A percentile compares a stretch with the other conserved stretches of the same genome.
phyloP scores from a whole-genome alignment of 2,329 filamentous ascomycete genomes.

The Xylaria sp. region DNA sequence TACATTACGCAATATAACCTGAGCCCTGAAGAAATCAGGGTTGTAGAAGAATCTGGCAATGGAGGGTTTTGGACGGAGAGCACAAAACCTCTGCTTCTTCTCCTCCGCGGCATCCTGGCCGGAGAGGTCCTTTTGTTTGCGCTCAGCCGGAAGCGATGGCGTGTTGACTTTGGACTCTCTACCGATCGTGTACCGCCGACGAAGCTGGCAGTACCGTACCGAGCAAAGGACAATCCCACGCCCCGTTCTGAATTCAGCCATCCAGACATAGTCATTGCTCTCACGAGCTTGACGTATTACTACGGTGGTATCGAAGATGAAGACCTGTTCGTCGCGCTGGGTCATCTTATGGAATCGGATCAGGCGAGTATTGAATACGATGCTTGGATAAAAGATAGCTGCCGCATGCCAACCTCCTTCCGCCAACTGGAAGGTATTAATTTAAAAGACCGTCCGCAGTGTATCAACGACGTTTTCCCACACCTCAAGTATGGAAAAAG shows the following conservation, averaged over 20 bases:
- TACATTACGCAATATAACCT: constrained; percentile 58
- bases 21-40: constrained; percentile 42
- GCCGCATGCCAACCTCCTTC: constrained; percentile 51
- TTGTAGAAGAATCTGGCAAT: constrained; percentile 49
- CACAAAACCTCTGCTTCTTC: constrained; percentile 51
- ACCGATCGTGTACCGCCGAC: constrained; percentile 52
- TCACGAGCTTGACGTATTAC: constrained; percentile 67
- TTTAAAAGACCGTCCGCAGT: constrained; percentile 62
- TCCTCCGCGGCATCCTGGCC: constrained; percentile 66
- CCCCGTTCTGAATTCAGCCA: constrained; percentile 70
- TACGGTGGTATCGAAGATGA: constrained; percentile 63
- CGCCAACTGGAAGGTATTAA: constrained; percentile 64
- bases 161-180: constrained; percentile 71
- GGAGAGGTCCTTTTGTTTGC: constrained; percentile 63
- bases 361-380: constrained; percentile 63
- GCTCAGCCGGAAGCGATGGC: constrained; percentile 68
- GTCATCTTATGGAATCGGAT: constrained; percentile 60
- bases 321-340: constrained; percentile 60
- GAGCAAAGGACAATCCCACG: constrained; percentile 67
- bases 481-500: constrained; percentile 61
- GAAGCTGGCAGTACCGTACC: constrained; percentile 66
- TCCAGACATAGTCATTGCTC: constrained; percentile 64
- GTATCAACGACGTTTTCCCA: constrained; percentile 61
- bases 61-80: constrained; percentile 51
- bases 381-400: constrained; percentile 55